Conservation (phyloP, 148 eudicot species). For the Chenopodium formosanum region DNA sequence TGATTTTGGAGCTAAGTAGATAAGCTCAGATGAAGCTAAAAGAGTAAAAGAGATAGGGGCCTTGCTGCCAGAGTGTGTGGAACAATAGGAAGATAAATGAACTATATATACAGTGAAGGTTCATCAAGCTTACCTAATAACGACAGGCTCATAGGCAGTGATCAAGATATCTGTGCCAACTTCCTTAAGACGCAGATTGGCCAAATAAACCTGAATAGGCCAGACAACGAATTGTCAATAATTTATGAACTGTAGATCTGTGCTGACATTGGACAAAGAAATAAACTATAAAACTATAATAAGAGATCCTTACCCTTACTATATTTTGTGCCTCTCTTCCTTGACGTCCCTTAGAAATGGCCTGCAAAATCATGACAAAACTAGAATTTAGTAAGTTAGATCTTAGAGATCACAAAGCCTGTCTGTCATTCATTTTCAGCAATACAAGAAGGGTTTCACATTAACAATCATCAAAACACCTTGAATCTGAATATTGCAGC, state of each 20-base stretch:
- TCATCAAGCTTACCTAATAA: constrained; percentile 61
- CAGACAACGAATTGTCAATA: constrained; percentile 10
- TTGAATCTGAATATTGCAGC: no score
- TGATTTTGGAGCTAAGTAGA: background rate
- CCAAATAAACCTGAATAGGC: constrained; percentile 70
- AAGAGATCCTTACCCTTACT: constrained; percentile 49
- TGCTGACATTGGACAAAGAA: background rate
- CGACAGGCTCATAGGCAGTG: constrained; percentile 78
- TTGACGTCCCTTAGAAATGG: constrained; percentile 90
- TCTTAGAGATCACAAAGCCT: no score
- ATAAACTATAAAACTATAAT: background rate
- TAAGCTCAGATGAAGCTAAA: background rate
- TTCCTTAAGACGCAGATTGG: constrained; percentile 86
- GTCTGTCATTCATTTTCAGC: no score
- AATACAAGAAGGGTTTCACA: no score
- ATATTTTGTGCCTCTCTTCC: constrained; percentile 91
- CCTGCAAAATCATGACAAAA: constrained; percentile 42
- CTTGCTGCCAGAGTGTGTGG: background rate
- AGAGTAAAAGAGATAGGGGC: background rate
- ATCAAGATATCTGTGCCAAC: constrained; percentile 80
- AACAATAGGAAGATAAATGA: no score
- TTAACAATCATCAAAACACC: no score
- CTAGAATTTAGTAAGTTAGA: no score
- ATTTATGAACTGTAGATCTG: background rate
- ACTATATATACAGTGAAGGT: background rate